These are phyloP conservation scores for Ophidiomyces ophidiicola DNA, from an alignment of 2,329 filamentous ascomycete species.

Conservation along the genomic window DNA sequence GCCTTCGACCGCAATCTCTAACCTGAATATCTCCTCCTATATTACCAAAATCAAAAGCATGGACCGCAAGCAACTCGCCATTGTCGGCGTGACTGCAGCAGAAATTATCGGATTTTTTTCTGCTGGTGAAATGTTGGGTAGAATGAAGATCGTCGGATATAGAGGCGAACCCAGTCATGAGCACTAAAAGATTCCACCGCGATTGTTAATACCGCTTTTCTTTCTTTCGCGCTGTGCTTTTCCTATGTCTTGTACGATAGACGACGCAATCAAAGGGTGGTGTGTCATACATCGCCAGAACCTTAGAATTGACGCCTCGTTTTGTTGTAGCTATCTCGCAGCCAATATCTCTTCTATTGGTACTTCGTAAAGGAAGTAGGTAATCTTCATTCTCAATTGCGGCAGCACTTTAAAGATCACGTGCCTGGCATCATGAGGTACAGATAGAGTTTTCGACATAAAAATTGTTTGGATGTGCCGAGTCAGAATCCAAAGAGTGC, in stretches of 20 bases:
- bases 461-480: no score
- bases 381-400: no score
- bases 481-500: no score
- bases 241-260: constrained; percentile 34
- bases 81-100: constrained; percentile 65
- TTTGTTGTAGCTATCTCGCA: not conserved
- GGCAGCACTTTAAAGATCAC: no score
- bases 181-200: constrained; percentile 17
- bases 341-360: no score
- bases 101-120: constrained; percentile 96
- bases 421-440: no score
- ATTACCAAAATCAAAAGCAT: constrained; percentile 53
- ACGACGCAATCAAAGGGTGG: constrained; percentile 35
- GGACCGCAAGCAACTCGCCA: constrained; percentile 55
- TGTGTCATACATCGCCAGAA: not conserved
- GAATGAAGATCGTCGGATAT: constrained; percentile 93
- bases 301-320: not conserved
- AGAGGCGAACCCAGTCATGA: constrained; percentile 50
- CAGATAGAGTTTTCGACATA: no score
- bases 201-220: constrained; percentile 16
- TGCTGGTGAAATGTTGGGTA: constrained; percentile 89
- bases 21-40: constrained; percentile 8
- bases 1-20: constrained; percentile 48
- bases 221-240: constrained; percentile 23
- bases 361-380: no score